Evolutionary conservation across 305 asterid genomes (phyloP), one percentile per base, ranked within the genome.

Genomic region (Fraxinus latifolia): DNA sequence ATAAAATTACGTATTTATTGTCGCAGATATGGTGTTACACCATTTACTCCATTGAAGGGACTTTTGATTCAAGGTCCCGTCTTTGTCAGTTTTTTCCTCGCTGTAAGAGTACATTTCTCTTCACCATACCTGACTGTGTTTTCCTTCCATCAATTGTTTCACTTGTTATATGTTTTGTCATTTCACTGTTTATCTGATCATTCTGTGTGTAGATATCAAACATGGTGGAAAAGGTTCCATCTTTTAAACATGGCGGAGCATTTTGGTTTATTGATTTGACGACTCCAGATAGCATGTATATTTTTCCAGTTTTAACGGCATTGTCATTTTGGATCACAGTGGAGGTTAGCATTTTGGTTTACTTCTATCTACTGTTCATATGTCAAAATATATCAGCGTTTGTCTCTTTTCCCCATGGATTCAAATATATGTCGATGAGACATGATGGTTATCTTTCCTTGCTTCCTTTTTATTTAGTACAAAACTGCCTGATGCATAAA

Each of bases 191-290:
- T 25, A 29, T 77, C 73, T 55, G 50, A 50, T 76, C 55, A 42
- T 42, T 79, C 81, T 72, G 14, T 50, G 37, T 88, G 87, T 92
- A 94, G 98, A 74, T 96, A 70, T 86, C 29, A 4, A 91, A 91
- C 88, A 90, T 96, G 98, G 96, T 90, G 36, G 98, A 90, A 79
- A 91, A 91, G 60, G 98, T 96, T 77, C 97, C 99, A 68, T 96
- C 99, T 78, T 91, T 94, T 89, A 91, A 93, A 87, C 87, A 90
- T 11, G 99, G 99, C 17, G 99, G 99, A 82, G 82, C 87, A 82
- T 86, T 87, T 71, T 96, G 98, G 98, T 96, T 96, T 85, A 90
- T 94, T 23, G 99, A 93, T 89, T 91, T 96, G 90, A 83, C 95
- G 9, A 91, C 98, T 81, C 96, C 98, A 9, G 99, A 96, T 89